Conservation (phyloP, 2,329 filamentous ascomycete species). For the Colletotrichum tamarilloi region DNA sequence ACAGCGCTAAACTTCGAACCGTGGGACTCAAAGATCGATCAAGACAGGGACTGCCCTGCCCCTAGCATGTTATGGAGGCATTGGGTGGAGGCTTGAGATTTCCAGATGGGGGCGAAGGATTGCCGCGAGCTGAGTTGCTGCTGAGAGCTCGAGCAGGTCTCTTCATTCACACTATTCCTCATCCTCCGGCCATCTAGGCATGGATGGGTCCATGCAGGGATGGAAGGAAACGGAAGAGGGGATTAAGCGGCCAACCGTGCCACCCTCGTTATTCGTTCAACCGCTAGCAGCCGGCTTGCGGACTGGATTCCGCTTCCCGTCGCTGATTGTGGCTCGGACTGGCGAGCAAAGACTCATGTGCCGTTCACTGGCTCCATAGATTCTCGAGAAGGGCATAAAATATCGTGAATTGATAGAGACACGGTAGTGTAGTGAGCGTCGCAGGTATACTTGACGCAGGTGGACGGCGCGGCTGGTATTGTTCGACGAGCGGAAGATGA, state of each 20-base stretch:
- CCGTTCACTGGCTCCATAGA: neutral
- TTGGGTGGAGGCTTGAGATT: conserved; percentile 14
- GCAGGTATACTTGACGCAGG: neutral
- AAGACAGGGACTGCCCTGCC: conserved; percentile 1
- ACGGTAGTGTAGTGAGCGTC: neutral
- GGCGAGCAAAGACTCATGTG: neutral
- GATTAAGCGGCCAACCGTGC: conserved; percentile 22
- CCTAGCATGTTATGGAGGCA: conserved; percentile 11
- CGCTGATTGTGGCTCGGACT: conserved; percentile 10
- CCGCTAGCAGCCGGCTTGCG: conserved; percentile 5
- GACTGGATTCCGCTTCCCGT: conserved; percentile 21
- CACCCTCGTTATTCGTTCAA: conserved; percentile 25
- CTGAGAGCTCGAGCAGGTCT: neutral
- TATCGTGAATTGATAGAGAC: neutral
- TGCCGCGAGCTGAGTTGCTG: conserved; percentile 3
- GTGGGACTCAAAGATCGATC: conserved; percentile 30
- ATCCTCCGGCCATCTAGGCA: neutral
- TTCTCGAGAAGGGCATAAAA: neutral
- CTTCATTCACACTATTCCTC: neutral
- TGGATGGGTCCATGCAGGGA: conserved; percentile 17
- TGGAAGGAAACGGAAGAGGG: neutral
- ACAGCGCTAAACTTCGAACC: conserved; percentile 25
- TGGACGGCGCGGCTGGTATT: neutral
- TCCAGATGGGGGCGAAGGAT: conserved; percentile 10
- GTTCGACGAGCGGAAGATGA: neutral